A percentile compares a stretch with the other conserved stretches of the same genome.
phyloP scores from a whole-genome alignment of 2,329 filamentous ascomycete species.

The Fusarium sarcochroum region DNA sequence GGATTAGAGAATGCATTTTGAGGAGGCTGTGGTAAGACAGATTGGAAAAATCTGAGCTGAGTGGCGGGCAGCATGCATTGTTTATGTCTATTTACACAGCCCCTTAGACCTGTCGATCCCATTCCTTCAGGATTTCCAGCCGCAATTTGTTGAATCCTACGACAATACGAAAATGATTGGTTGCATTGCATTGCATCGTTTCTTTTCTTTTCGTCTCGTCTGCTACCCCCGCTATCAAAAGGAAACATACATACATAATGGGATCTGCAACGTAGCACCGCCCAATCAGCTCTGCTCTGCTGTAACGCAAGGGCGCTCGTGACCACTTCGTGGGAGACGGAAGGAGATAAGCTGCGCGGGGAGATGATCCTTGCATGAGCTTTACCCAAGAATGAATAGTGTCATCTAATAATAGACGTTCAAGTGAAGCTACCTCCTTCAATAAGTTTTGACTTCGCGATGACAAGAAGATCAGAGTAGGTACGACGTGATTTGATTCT shows the following conservation, averaged over 20 bases:
- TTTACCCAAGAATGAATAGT: neutral
- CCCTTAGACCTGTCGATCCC: slow-evolving; percentile 11
- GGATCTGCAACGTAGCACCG: slow-evolving; percentile 37
- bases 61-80: neutral
- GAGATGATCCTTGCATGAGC: slow-evolving; percentile 11
- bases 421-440: neutral
- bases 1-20: slow-evolving; percentile 22
- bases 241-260: slow-evolving; percentile 6
- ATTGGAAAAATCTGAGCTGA: neutral
- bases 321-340: neutral
- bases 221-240: slow-evolving; percentile 6
- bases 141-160: neutral
- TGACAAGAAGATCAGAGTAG: no score
- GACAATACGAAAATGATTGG: slow-evolving; percentile 17
- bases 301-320: slow-evolving; percentile 7
- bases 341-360: slow-evolving; percentile 14
- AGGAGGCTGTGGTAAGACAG: slow-evolving; percentile 6
- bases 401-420: slow-evolving; percentile 1
- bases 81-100: neutral
- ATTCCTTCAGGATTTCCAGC: neutral
- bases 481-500: no score
- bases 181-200: slow-evolving; percentile 10
- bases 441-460: no score
- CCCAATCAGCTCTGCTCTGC: neutral
- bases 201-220: neutral